Evolutionary conservation across 208 protist genomes (phyloP).

Genomic region (Crithidia bombi): DNA sequence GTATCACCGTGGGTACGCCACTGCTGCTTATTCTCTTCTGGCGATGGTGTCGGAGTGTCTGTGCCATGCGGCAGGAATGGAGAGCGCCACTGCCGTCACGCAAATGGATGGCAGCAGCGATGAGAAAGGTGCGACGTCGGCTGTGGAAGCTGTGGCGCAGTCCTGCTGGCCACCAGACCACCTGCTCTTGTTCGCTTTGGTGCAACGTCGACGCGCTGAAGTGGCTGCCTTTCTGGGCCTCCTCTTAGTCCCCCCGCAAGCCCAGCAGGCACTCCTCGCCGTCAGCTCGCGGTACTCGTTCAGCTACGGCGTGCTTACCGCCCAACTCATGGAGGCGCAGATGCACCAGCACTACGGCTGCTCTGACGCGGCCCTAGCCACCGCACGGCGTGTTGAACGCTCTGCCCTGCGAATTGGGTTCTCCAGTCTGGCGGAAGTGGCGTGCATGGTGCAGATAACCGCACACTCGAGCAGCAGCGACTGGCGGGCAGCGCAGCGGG

Average conservation of each 20-base stretch:
- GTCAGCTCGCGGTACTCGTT: slow-evolving; percentile 58
- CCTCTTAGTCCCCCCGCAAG: slow-evolving; percentile 27
- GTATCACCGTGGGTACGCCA: slow-evolving; percentile 49
- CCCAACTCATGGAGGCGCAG: slow-evolving; percentile 58
- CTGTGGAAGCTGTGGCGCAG: too few species aligned
- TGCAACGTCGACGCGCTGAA: slow-evolving; percentile 64
- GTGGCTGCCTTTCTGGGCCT: slow-evolving; percentile 65
- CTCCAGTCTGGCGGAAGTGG: slow-evolving; percentile 24
- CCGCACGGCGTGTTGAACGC: slow-evolving; percentile 29
- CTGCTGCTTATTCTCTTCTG: slow-evolving; percentile 67
- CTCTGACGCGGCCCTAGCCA: slow-evolving; percentile 40
- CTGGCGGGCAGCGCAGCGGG: slow-evolving; percentile 20
- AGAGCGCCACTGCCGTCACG: not conserved
- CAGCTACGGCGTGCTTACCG: slow-evolving; percentile 63
- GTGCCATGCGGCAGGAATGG: slow-evolving; percentile 12
- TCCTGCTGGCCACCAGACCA: slow-evolving; percentile 75
- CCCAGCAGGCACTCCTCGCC: slow-evolving; percentile 34
- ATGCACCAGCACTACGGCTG: slow-evolving; percentile 39
- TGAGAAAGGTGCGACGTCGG: not conserved
- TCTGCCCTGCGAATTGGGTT: slow-evolving; percentile 56
- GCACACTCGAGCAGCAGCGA: slow-evolving; percentile 11
- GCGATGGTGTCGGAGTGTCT: slow-evolving; percentile 40
- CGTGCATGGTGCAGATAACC: slow-evolving; percentile 23
- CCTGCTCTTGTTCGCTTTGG: slow-evolving; percentile 62
- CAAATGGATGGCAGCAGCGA: not conserved